phyloP scores from a whole-genome alignment of 2,329 filamentous ascomycete species.

The Cercospora zeae-maydis region DNA sequence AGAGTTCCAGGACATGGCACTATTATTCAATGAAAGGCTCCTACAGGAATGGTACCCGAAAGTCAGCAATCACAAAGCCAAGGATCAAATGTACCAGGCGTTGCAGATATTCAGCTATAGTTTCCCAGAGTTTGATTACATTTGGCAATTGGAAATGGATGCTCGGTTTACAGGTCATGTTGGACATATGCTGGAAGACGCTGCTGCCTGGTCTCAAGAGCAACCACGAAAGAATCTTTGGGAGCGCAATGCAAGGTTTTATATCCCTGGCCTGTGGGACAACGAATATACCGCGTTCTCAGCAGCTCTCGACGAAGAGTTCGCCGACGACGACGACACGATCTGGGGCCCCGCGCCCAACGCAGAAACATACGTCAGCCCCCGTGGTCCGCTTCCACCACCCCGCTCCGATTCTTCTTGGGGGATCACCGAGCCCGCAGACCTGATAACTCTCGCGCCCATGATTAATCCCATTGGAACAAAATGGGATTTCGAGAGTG shows the following conservation, averaged over 20 bases:
- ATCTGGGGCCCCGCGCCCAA: slow-evolving; percentile 64
- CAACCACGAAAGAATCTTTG: slow-evolving; percentile 67
- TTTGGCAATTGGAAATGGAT: slow-evolving; percentile 86
- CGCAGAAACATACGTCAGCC: slow-evolving; percentile 44
- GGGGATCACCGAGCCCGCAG: slow-evolving; percentile 69
- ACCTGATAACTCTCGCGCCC: slow-evolving; percentile 67
- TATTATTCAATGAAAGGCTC: slow-evolving; percentile 85
- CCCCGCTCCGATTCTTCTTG: slow-evolving; percentile 61
- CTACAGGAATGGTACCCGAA: slow-evolving; percentile 67
- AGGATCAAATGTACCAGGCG: slow-evolving; percentile 74
- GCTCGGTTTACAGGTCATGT: slow-evolving; percentile 69
- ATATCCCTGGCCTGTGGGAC: slow-evolving; percentile 62
- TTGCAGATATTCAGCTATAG: slow-evolving; percentile 47
- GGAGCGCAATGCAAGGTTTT: slow-evolving; percentile 68
- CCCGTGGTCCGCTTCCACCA: slow-evolving; percentile 52
- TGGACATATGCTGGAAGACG: slow-evolving; percentile 48
- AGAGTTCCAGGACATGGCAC: slow-evolving; percentile 84
- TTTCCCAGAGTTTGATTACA: slow-evolving; percentile 46
- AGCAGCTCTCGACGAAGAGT: slow-evolving; percentile 44
- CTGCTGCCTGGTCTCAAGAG: slow-evolving; percentile 52
- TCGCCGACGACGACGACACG: slow-evolving; percentile 49
- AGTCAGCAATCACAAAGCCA: slow-evolving; percentile 61
- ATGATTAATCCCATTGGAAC: slow-evolving; percentile 69
- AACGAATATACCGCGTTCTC: slow-evolving; percentile 7
- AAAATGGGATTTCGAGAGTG: slow-evolving; percentile 64